Percentiles rank a stretch among this genome's conserved stretches.
These are phyloP conservation scores for Yarrowia alimentaria DNA, from an alignment of 805 yeast genomes.

Conservation along the genomic window DNA sequence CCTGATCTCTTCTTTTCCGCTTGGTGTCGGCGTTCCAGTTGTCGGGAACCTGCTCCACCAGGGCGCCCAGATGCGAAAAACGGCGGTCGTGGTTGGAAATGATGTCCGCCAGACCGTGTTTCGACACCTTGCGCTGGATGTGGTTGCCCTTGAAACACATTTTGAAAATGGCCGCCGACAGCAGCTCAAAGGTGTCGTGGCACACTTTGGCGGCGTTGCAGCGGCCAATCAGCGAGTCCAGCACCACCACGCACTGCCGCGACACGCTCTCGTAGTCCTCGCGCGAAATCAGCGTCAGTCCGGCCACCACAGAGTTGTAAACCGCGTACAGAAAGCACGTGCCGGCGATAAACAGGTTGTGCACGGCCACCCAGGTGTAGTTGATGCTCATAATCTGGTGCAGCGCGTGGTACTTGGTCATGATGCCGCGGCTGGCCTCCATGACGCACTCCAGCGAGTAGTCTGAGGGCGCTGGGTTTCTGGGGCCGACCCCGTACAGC, in stretches of 20 bases:
- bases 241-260: constrained; percentile 48
- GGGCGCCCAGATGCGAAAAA: constrained; percentile 7
- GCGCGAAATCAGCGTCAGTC: constrained; percentile 43
- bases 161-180: constrained; percentile 60
- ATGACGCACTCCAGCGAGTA: constrained; percentile 57
- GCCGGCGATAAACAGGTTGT: constrained; percentile 84
- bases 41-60: constrained; percentile 12
- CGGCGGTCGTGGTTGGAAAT: constrained; percentile 10
- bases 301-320: constrained; percentile 51
- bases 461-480: constrained; percentile 52
- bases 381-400: constrained; percentile 60
- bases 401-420: constrained; percentile 59
- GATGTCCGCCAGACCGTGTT: constrained; percentile 5
- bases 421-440: constrained; percentile 64
- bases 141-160: constrained; percentile 20
- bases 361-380: constrained; percentile 92
- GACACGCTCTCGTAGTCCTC: constrained; percentile 52
- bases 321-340: constrained; percentile 76
- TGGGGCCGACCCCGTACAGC: constrained; percentile 76
- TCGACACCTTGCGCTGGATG: not conserved
- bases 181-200: constrained; percentile 64
- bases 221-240: constrained; percentile 59
- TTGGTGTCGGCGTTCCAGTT: constrained; percentile 7
- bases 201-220: constrained; percentile 80
- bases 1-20: too few species aligned